Conservation (phyloP, 2,329 filamentous ascomycete species). For the Penicillium sp. region DNA sequence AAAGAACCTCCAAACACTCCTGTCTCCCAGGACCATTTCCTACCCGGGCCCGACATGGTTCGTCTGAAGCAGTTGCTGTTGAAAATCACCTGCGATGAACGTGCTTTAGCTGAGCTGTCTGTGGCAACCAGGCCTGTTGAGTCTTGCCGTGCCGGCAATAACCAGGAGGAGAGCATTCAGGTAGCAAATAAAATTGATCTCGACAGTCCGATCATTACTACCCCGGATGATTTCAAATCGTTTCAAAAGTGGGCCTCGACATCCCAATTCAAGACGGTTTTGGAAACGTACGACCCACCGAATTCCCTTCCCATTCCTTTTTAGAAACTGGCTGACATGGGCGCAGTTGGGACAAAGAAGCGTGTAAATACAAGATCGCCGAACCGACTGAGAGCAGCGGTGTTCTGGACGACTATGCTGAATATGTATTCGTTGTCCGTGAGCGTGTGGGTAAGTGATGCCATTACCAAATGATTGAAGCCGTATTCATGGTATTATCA, state of each 20-base stretch:
- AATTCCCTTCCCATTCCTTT: constrained; percentile 6
- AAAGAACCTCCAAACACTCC: constrained; percentile 14
- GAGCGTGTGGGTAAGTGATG: constrained; percentile 21
- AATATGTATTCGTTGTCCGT: constrained; percentile 28
- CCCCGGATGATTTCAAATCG: constrained; percentile 13
- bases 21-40: constrained; percentile 10
- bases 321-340: constrained; percentile 10
- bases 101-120: neutral
- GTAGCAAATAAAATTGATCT: constrained; percentile 2
- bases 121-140: constrained; percentile 3
- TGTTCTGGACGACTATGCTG: constrained; percentile 20
- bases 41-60: constrained; percentile 5
- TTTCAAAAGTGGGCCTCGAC: constrained; percentile 19
- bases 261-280: constrained; percentile 22
- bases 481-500: constrained; percentile 19
- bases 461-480: constrained; percentile 12
- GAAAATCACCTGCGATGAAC: neutral
- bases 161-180: constrained; percentile 1
- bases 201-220: constrained; percentile 12
- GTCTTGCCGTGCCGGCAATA: neutral
- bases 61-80: constrained; percentile 9
- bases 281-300: constrained; percentile 21
- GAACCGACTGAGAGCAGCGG: constrained; percentile 20
- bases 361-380: constrained; percentile 30
- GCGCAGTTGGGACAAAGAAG: constrained; percentile 29